A percentile compares a stretch with the other conserved stretches of the same genome.
phyloP scores from a whole-genome alignment of 2,329 filamentous ascomycete species.

The Thelonectria discophora region DNA sequence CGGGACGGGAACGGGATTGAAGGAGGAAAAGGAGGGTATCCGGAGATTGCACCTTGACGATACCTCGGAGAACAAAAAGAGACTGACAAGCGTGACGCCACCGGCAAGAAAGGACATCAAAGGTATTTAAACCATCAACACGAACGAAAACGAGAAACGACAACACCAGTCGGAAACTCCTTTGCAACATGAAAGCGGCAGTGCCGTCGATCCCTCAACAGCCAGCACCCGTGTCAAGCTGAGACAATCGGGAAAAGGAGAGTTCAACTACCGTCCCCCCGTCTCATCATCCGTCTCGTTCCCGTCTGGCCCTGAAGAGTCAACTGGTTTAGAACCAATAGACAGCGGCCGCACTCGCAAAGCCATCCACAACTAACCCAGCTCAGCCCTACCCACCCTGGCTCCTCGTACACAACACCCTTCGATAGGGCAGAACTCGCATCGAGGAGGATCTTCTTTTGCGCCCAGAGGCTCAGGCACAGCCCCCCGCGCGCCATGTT shows the following conservation, averaged over 20 bases:
- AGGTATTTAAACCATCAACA: background rate
- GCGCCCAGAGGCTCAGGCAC: too few relatives aligned
- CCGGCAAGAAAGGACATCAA: background rate
- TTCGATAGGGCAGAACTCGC: background rate
- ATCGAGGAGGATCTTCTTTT: background rate
- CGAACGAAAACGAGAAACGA: too few relatives aligned
- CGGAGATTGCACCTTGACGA: too few relatives aligned
- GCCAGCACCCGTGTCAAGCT: background rate
- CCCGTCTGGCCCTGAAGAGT: background rate
- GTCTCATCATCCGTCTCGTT: background rate
- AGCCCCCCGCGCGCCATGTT: too few relatives aligned
- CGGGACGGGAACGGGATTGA: background rate
- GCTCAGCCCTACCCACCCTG: constrained; percentile 3
- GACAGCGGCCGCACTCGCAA: too few relatives aligned
- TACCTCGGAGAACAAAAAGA: background rate
- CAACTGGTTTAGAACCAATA: too few relatives aligned
- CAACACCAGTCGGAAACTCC: background rate
- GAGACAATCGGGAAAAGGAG: background rate
- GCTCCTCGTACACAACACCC: background rate
- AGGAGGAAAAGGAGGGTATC: background rate
- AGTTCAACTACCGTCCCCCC: background rate
- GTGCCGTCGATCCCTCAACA: background rate
- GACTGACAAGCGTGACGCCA: background rate
- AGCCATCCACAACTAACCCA: too few relatives aligned
- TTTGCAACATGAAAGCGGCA: background rate